These are phyloP conservation scores for Phytophthora fragariae DNA, from an alignment of 352 stramenopile genomes.

Conservation along the genomic window DNA sequence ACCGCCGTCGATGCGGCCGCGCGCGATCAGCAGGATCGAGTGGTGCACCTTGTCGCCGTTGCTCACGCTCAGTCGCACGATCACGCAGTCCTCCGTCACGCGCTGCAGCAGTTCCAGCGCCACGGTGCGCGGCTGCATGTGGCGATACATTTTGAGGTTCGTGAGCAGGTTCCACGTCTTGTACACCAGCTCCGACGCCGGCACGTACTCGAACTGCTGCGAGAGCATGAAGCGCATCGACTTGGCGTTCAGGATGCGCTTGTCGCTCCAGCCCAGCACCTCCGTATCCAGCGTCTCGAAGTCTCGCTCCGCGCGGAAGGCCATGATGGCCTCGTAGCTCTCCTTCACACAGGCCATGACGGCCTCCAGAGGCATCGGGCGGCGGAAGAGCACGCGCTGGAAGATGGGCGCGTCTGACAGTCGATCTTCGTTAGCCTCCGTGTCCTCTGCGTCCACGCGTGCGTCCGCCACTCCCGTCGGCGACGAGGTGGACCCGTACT, in stretches of 20 bases:
- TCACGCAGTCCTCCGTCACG: slow-evolving; percentile 67
- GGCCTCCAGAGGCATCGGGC: slow-evolving; percentile 45
- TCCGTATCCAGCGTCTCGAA: slow-evolving; percentile 55
- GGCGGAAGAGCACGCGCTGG: slow-evolving; percentile 55
- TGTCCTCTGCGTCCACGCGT: slow-evolving; percentile 3
- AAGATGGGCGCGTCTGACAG: slow-evolving; percentile 50
- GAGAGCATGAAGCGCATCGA: slow-evolving; percentile 73
- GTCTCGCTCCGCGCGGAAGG: slow-evolving; percentile 48
- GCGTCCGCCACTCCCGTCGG: neutral
- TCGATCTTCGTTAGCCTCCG: slow-evolving; percentile 14
- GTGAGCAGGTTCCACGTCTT: slow-evolving; percentile 79
- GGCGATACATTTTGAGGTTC: slow-evolving; percentile 52
- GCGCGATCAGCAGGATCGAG: slow-evolving; percentile 66
- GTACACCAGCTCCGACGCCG: slow-evolving; percentile 61
- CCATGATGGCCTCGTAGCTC: slow-evolving; percentile 74
- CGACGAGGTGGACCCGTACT: slow-evolving; percentile 35
- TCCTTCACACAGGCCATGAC: slow-evolving; percentile 58
- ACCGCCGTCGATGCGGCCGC: slow-evolving; percentile 64
- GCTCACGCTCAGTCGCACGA: slow-evolving; percentile 60
- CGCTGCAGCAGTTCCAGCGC: slow-evolving; percentile 62
- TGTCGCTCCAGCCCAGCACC: slow-evolving; percentile 65
- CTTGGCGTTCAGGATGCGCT: slow-evolving; percentile 43
- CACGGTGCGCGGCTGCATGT: slow-evolving; percentile 69
- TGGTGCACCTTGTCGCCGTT: slow-evolving; percentile 48
- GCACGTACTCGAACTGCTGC: slow-evolving; percentile 58